A percentile compares a stretch with the other conserved stretches of the same genome.
These are phyloP conservation scores for Trichoderma asperellum DNA, from an alignment of 2,329 filamentous ascomycete genomes.

Conservation along the genomic window DNA sequence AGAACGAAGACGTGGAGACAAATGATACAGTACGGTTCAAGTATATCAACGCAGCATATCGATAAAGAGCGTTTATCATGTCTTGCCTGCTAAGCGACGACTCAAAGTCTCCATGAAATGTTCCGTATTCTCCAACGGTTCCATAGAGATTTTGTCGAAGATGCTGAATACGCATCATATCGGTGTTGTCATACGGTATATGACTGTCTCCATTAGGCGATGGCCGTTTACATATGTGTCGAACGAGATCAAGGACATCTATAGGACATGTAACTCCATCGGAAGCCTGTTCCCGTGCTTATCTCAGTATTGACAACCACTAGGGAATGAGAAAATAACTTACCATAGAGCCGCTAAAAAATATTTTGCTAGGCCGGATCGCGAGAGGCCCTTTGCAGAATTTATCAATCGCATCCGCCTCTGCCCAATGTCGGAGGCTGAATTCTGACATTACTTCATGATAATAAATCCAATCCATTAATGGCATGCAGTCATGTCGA, in stretches of 20 bases:
- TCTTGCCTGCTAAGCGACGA: slow-evolving; percentile 12
- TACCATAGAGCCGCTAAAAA: neutral
- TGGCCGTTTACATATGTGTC: slow-evolving; percentile 14
- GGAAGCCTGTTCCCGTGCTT: neutral
- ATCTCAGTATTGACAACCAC: neutral
- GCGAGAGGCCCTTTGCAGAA: slow-evolving; percentile 24
- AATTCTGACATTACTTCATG: slow-evolving; percentile 27
- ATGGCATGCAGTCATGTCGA: slow-evolving; percentile 1
- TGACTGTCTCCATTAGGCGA: neutral
- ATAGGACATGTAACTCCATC: slow-evolving; percentile 14
- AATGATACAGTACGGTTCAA: slow-evolving; percentile 18
- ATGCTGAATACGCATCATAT: slow-evolving; percentile 18
- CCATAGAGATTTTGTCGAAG: slow-evolving; percentile 14
- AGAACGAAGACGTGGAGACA: slow-evolving; percentile 15
- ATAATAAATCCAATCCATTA: slow-evolving; percentile 30
- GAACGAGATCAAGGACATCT: slow-evolving; percentile 25
- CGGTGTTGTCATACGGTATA: neutral
- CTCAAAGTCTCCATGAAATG: slow-evolving; percentile 12
- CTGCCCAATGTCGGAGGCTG: slow-evolving; percentile 26
- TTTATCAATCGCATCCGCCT: neutral
- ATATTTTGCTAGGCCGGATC: neutral
- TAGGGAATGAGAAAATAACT: neutral
- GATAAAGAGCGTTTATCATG: slow-evolving; percentile 22
- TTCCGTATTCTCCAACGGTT: slow-evolving; percentile 21
- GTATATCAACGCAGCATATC: slow-evolving; percentile 27